These are phyloP conservation scores for Houttuynia cordata DNA, from an alignment of 164 flowering plant species.

Conservation along the genomic window DNA sequence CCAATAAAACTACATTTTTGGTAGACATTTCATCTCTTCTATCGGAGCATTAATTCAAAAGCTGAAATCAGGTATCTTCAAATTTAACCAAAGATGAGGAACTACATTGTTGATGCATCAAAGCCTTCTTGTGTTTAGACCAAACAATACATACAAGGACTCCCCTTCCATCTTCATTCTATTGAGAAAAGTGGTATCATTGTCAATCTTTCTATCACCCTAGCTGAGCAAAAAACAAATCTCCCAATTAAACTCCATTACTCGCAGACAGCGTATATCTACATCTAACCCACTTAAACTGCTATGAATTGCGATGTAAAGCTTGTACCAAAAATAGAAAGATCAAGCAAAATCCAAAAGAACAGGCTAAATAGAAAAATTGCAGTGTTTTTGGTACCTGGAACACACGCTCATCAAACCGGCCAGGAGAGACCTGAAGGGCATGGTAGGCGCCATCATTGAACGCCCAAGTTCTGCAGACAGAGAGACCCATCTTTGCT, in stretches of 20 bases:
- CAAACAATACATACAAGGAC: background rate
- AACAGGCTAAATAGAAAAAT: background rate
- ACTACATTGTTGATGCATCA: background rate
- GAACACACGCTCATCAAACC: slow-evolving; percentile 58
- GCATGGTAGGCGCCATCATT: slow-evolving; percentile 90
- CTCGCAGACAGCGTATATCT: too few relatives aligned
- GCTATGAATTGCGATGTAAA: too few relatives aligned
- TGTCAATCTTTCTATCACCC: background rate
- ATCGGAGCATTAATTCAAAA: too few relatives aligned
- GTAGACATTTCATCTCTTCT: background rate
- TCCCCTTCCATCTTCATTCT: background rate
- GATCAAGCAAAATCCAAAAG: background rate
- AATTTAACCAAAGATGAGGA: background rate
- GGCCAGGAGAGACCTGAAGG: slow-evolving; percentile 81
- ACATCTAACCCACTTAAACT: too few relatives aligned
- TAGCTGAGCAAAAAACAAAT: too few relatives aligned
- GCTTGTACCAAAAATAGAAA: too few relatives aligned
- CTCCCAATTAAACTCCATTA: too few relatives aligned
- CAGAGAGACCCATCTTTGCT: slow-evolving; percentile 87
- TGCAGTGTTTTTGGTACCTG: slow-evolving; percentile 31
- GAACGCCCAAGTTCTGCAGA: slow-evolving; percentile 99
- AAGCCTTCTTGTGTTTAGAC: background rate
- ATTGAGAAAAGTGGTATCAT: background rate
- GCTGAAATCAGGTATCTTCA: too few relatives aligned
- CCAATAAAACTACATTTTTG: too few relatives aligned